Conservation (phyloP, 306 rosid genomes). For the Sindora glabra region DNA sequence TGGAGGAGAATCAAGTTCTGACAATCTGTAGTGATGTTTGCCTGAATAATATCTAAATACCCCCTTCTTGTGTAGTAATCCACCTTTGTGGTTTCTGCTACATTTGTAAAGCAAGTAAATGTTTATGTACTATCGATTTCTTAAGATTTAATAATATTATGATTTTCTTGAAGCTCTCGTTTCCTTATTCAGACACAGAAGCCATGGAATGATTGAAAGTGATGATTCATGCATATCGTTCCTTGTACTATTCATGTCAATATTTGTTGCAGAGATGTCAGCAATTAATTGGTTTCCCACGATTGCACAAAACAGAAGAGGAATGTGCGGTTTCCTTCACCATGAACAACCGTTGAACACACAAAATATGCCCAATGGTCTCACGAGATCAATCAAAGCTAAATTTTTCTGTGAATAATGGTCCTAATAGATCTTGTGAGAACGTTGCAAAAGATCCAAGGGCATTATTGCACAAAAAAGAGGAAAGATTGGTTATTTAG, state of each 20-base stretch:
- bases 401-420: too few species aligned
- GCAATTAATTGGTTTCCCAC: too few species aligned
- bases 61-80: conserved; percentile 6
- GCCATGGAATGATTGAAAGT: neutral
- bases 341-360: too few species aligned
- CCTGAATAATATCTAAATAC: conserved; percentile 9
- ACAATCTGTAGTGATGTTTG: conserved; percentile 17
- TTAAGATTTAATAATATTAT: conserved; percentile 15
- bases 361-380: too few species aligned
- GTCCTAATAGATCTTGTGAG: too few species aligned
- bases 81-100: conserved; percentile 24
- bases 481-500: too few species aligned
- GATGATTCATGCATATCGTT: neutral
- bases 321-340: too few species aligned
- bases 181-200: neutral
- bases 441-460: too few species aligned
- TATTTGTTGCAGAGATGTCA: too few species aligned
- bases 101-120: conserved; percentile 17
- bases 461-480: too few species aligned
- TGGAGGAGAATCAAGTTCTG: conserved; percentile 52
- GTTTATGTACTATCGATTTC: conserved; percentile 32
- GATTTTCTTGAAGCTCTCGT: conserved; percentile 9
- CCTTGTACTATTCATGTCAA: neutral
- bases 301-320: too few species aligned
- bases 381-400: too few species aligned